Percentiles rank a stretch among this genome's conserved stretches.
Evolutionary conservation across 2,329 filamentous ascomycete species (phyloP).

Genomic region (Podosphaera xanthii): DNA sequence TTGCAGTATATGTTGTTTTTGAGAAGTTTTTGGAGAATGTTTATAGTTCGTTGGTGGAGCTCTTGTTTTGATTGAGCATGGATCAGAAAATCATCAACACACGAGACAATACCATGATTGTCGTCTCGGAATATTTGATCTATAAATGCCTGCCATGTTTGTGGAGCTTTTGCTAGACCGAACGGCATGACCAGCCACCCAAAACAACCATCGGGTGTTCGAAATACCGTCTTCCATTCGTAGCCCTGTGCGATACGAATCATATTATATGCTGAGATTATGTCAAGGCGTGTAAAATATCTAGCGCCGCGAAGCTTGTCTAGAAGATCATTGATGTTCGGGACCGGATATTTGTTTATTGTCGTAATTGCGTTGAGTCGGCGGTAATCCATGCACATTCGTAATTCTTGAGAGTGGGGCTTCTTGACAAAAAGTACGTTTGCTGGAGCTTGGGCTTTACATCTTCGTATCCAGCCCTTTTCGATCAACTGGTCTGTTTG

Average conservation of each 20-base stretch:
- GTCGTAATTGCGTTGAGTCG: background rate
- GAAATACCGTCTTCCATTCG: background rate
- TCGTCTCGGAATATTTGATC: background rate
- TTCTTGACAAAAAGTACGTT: background rate
- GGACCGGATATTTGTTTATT: slow-evolving; percentile 1
- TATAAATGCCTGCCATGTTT: background rate
- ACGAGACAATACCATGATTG: background rate
- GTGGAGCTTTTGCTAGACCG: background rate
- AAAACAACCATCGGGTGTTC: background rate
- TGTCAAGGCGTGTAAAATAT: background rate
- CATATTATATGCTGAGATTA: background rate
- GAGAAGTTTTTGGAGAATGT: background rate
- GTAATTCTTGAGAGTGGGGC: background rate
- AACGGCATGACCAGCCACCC: background rate
- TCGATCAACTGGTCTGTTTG: background rate
- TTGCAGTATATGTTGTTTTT: background rate
- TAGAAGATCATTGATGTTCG: background rate
- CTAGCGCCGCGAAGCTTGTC: background rate
- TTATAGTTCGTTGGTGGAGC: background rate
- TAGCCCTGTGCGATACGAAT: background rate
- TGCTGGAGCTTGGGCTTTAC: background rate
- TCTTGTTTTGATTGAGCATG: background rate
- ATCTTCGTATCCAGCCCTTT: background rate
- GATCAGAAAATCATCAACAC: background rate
- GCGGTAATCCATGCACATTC: background rate